Evolutionary conservation across 371 early-diverging fungal species (phyloP), one percentile per base, ranked within the genome.

Genomic region (Amoeboaphelidium protococcarum): DNA sequence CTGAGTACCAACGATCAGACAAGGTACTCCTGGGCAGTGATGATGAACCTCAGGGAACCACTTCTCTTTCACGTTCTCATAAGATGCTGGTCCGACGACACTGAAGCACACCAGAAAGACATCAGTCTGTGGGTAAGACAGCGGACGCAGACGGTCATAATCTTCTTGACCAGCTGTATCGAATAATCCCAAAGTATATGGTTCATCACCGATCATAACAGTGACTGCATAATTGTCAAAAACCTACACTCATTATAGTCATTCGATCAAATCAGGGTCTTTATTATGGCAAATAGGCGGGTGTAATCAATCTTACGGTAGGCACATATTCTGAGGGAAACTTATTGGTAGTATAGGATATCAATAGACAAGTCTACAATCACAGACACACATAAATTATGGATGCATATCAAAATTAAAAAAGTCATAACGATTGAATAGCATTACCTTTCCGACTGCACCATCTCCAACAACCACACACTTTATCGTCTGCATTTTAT

Each of bases 191-290:
- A 84, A 63, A 3, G 83, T 84, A 54, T 78, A 82, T 20, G 83
- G 82, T 54, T 84, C 82, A 47, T 79, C 78, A 44, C 86, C 91
- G 66, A 94, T 88, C 89, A 90, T 90, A 42, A 94, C 92, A 27
- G 90, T 91, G 41, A 90, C 95, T 50, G 95, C 92, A 66, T 94
- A 94, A 64, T 94, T 94, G 66, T 94, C 95, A 71, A 94, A 94
- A 26, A 94, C 84, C 80, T 80, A 45, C 3, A 45, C 10, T 23
- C 6, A 4, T 3, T 13, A 16, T 13, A n/a, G n/a, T n/a, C n/a
- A n/a, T n/a, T n/a, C n/a, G n/a, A n/a, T n/a, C n/a, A n/a, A n/a
- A n/a, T n/a, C n/a, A n/a, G n/a, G n/a, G n/a, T n/a, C n/a, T n/a
- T n/a, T n/a, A n/a, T n/a, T n/a, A n/a, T n/a, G n/a, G n/a, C n/a